Conservation (phyloP, 345 rosid species). For the Arabidopsis arenosa region DNA sequence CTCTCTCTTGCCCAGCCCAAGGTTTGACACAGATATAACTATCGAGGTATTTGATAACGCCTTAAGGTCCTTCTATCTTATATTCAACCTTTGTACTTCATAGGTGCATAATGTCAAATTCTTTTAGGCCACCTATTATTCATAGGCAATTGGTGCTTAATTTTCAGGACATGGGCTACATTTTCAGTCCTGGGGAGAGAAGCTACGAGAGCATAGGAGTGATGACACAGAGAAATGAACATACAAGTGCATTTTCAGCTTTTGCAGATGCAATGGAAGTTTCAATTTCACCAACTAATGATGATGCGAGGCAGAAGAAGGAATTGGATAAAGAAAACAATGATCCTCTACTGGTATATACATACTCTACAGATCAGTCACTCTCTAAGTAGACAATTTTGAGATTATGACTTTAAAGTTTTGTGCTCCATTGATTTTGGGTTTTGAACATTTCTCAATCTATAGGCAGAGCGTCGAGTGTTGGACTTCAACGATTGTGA, state of each 20-base stretch:
- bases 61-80: neutral
- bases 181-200: conserved; percentile 89
- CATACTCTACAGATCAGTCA: neutral
- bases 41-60: conserved; percentile 66
- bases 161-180: conserved; percentile 86
- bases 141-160: neutral
- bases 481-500: conserved; percentile 95
- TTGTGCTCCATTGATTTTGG: neutral
- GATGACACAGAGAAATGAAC: conserved; percentile 82
- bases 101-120: conserved; percentile 10
- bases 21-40: conserved; percentile 81
- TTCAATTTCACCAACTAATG: conserved; percentile 53
- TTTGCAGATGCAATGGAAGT: conserved; percentile 91
- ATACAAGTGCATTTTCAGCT: conserved; percentile 58
- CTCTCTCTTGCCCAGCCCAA: conserved; percentile 80
- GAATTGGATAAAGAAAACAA: conserved; percentile 53
- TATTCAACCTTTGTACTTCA: neutral
- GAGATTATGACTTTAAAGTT: neutral
- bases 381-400: neutral
- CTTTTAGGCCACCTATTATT: neutral
- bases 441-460: neutral
- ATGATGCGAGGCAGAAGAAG: conserved; percentile 55
- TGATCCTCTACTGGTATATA: conserved; percentile 40
- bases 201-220: conserved; percentile 83
- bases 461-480: conserved; percentile 70